A percentile compares a stretch with the other conserved stretches of the same genome.
Evolutionary conservation across 23 red algal species (phyloP).

Genomic region (Agarophyton chilense): DNA sequence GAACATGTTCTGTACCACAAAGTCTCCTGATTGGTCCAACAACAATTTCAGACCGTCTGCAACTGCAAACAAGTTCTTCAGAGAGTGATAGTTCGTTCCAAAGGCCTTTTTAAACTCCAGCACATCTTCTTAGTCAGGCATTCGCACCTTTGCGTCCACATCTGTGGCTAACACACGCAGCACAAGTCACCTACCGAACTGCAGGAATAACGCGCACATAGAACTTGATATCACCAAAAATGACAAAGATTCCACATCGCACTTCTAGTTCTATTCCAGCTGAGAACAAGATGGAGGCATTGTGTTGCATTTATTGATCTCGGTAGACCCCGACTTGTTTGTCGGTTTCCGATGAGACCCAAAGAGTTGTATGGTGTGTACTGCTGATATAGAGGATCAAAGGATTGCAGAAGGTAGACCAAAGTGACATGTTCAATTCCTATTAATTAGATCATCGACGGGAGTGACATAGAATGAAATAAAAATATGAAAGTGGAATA

Average conservation of each 20-base stretch:
- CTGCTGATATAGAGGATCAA: no score
- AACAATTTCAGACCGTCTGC: constrained; percentile 2
- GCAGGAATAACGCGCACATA: background rate
- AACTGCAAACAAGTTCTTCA: constrained; percentile 1
- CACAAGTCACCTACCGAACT: background rate
- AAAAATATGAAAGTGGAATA: no score
- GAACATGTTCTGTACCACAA: constrained; percentile 45
- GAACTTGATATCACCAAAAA: background rate
- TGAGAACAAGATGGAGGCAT: background rate
- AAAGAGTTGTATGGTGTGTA: no score
- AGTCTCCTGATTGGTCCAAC: background rate
- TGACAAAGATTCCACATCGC: background rate
- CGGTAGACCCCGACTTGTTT: no score
- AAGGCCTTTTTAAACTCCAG: background rate
- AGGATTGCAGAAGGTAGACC: no score
- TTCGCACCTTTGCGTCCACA: background rate
- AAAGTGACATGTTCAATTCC: no score
- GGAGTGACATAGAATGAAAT: no score
- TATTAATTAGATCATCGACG: no score
- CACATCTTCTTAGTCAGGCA: background rate
- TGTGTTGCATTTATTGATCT: no score
- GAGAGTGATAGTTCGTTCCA: background rate
- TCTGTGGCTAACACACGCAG: background rate
- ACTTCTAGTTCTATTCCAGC: background rate
- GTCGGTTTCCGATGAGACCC: background rate